A percentile compares a stretch with the other conserved stretches of the same genome.
Conservation (phyloP, 1,139 yeast species). For the Citeromyces hawaiiensis region DNA sequence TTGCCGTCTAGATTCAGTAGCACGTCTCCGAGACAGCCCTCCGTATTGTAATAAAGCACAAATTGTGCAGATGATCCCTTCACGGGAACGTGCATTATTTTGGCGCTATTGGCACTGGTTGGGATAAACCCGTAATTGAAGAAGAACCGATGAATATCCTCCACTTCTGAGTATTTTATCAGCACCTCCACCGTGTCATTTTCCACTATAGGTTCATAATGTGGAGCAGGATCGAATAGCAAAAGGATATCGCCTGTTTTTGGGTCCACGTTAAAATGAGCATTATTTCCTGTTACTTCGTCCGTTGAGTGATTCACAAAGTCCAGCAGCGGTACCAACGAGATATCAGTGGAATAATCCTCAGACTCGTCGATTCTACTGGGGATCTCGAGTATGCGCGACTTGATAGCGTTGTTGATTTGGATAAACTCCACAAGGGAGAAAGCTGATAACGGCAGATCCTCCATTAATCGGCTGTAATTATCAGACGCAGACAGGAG, state of each 20-base stretch:
- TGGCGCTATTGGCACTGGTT: neutral
- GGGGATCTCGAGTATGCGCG: constrained; percentile 2
- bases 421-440: constrained; percentile 1
- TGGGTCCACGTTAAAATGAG: constrained; percentile 50
- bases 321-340: constrained; percentile 55
- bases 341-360: constrained; percentile 36
- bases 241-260: constrained; percentile 30
- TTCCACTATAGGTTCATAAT: neutral
- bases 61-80: neutral
- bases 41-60: neutral
- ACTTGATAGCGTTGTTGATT: constrained; percentile 1
- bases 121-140: constrained; percentile 50
- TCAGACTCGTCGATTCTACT: constrained; percentile 5
- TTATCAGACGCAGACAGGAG: constrained; percentile 10
- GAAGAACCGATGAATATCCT: constrained; percentile 32
- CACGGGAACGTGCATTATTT: neutral
- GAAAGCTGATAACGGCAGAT: neutral
- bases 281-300: constrained; percentile 22
- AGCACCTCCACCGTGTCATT: constrained; percentile 22
- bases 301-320: constrained; percentile 44
- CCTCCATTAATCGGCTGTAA: constrained; percentile 7
- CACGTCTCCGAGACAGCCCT: neutral
- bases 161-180: constrained; percentile 35
- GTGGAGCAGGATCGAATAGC: constrained; percentile 14
- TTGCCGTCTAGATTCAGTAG: neutral